Evolutionary conservation across 1,284 basidiomycete species (phyloP).

Genomic region (Caloboletus firmus): DNA sequence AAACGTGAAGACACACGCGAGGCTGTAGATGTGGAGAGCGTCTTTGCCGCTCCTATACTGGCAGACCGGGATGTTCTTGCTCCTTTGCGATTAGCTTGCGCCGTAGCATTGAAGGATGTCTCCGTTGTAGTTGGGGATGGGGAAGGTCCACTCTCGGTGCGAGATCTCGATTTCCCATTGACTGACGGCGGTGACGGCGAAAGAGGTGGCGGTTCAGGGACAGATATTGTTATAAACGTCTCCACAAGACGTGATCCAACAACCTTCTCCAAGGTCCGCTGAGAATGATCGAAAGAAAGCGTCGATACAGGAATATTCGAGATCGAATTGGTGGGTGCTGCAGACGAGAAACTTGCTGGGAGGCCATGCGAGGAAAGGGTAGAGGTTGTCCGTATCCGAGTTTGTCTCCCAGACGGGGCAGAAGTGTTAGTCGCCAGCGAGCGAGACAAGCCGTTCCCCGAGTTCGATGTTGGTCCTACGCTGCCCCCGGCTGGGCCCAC

Average conservation of each 20-base stretch:
- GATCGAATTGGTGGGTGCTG: conserved; percentile 1
- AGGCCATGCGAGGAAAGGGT: conserved; percentile 44
- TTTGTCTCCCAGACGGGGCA: conserved; percentile 37
- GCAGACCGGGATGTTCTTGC: conserved; percentile 9
- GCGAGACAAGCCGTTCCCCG: conserved; percentile 24
- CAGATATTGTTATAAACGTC: conserved; percentile 65
- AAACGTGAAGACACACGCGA: conserved; percentile 11
- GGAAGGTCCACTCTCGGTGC: conserved; percentile 28
- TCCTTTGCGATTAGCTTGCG: conserved; percentile 16
- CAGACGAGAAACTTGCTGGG: conserved; percentile 16
- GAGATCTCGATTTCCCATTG: conserved; percentile 25
- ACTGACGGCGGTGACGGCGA: conserved; percentile 14
- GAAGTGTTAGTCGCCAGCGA: conserved; percentile 16
- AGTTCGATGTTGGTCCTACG: conserved; percentile 25
- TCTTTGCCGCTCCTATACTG: conserved; percentile 22
- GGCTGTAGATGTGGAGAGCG: conserved; percentile 3
- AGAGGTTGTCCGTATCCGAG: conserved; percentile 52
- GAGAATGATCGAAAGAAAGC: conserved; percentile 58
- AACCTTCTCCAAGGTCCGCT: conserved; percentile 65
- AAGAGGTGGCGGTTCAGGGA: conserved; percentile 31
- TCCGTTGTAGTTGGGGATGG: neutral
- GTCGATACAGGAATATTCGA: conserved; percentile 22
- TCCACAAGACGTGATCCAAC: conserved; percentile 75
- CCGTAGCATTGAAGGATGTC: conserved; percentile 1
- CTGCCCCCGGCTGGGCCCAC: conserved; percentile 35